A percentile compares a stretch with the other conserved stretches of the same genome.
phyloP scores from a whole-genome alignment of 2,329 filamentous ascomycete genomes.

The Ophiobolus disseminans region DNA sequence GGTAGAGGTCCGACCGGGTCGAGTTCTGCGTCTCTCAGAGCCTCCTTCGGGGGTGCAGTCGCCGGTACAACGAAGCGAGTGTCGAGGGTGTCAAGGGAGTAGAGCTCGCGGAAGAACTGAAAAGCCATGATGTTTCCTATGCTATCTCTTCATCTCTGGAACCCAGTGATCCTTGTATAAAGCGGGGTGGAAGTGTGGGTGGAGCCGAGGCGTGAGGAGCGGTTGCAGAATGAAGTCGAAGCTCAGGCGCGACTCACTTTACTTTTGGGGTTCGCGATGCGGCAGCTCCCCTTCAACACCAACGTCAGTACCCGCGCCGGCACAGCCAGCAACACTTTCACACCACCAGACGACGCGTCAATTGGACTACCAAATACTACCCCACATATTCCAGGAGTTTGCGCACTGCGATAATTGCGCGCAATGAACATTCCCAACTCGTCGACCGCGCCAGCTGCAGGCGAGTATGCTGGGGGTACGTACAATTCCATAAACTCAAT shows the following conservation, averaged over 20 bases:
- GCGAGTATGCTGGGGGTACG: conserved; percentile 57
- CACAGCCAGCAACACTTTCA: conserved; percentile 9
- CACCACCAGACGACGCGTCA: conserved; percentile 34
- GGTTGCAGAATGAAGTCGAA: conserved; percentile 20
- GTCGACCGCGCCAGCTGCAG: conserved; percentile 48
- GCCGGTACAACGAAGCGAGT: conserved; percentile 76
- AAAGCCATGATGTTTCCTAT: conserved; percentile 45
- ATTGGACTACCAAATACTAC: conserved; percentile 7
- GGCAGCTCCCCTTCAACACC: conserved; percentile 37
- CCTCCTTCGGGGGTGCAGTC: conserved; percentile 63
- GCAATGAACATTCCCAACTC: conserved; percentile 48
- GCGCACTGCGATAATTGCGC: conserved; percentile 20
- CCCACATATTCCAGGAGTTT: conserved; percentile 6
- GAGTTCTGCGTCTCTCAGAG: conserved; percentile 42
- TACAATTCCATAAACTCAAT: conserved; percentile 10
- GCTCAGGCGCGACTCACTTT: conserved; percentile 26
- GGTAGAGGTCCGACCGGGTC: conserved; percentile 43
- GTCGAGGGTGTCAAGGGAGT: conserved; percentile 72
- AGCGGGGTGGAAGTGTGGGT: conserved; percentile 3
- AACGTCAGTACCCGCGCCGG: conserved; percentile 27
- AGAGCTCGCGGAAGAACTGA: conserved; percentile 61
- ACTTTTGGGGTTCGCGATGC: conserved; percentile 37
- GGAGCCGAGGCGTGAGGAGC: conserved; percentile 21
- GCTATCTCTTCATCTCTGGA: conserved; percentile 31
- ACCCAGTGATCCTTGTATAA: background rate